A percentile compares a stretch with the other conserved stretches of the same genome.
Evolutionary conservation across 164 flowering plant species (phyloP).

Genomic region (Magnolia officinalis): DNA sequence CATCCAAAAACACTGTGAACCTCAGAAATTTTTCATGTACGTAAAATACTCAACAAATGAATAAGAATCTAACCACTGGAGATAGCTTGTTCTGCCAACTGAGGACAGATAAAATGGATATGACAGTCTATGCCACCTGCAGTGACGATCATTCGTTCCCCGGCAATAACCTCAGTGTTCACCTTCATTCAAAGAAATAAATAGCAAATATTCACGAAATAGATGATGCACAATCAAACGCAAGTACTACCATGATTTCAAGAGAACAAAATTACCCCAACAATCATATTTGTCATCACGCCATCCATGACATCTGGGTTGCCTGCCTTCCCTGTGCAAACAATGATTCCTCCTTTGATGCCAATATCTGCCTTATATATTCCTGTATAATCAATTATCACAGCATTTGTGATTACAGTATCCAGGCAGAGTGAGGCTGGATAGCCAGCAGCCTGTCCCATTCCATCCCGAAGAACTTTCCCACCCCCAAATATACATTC

Average conservation of each 20-base stretch:
- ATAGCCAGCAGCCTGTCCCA: slow-evolving; percentile 86
- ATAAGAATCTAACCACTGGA: slow-evolving; percentile 68
- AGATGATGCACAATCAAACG: neutral
- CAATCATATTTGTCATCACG: slow-evolving; percentile 51
- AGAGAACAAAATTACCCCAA: slow-evolving; percentile 62
- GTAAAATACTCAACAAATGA: neutral
- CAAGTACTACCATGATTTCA: neutral
- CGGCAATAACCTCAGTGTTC: slow-evolving; percentile 90
- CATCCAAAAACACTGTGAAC: too few relatives aligned
- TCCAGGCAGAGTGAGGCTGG: slow-evolving; percentile 51
- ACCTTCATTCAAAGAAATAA: slow-evolving; percentile 41
- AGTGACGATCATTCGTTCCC: slow-evolving; percentile 87
- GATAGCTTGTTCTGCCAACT: slow-evolving; percentile 74
- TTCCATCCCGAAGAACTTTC: slow-evolving; percentile 92
- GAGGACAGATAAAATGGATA: slow-evolving; percentile 97
- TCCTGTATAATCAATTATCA: slow-evolving; percentile 81
- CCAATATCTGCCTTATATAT: slow-evolving; percentile 97
- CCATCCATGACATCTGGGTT: slow-evolving; percentile 88
- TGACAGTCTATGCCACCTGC: slow-evolving; percentile 99
- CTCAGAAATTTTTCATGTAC: too few relatives aligned
- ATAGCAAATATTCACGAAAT: neutral
- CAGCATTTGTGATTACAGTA: slow-evolving; percentile 88
- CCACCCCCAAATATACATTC: slow-evolving; percentile 99
- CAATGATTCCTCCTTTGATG: slow-evolving; percentile 62
- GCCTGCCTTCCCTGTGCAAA: slow-evolving; percentile 80